Conservation (phyloP, 2,329 filamentous ascomycete genomes). For the Colletotrichum tofieldiae region DNA sequence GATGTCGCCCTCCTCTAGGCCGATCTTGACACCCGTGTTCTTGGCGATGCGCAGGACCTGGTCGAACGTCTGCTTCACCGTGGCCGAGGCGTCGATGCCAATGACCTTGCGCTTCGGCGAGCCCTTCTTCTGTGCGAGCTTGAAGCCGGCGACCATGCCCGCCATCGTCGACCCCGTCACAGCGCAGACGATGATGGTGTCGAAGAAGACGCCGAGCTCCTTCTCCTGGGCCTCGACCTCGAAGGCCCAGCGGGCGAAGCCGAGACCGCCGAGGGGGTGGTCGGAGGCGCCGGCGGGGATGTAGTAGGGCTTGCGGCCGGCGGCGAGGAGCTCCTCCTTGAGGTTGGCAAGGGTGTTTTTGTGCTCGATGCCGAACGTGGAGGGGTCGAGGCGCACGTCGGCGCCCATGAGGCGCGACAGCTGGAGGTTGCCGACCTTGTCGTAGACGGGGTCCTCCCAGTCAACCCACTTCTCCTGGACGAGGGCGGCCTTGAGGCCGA, state of each 20-base stretch:
- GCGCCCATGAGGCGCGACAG: constrained; percentile 78
- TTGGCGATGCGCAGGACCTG: constrained; percentile 79
- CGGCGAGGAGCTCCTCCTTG: constrained; percentile 65
- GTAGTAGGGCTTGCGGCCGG: constrained; percentile 77
- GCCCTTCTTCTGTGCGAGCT: constrained; percentile 67
- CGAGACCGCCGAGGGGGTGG: constrained; percentile 78
- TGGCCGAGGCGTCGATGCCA: constrained; percentile 61
- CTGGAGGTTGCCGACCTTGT: constrained; percentile 80
- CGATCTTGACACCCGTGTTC: constrained; percentile 75
- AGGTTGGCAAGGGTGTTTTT: constrained; percentile 72
- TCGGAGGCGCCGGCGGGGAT: constrained; percentile 81
- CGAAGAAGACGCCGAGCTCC: constrained; percentile 75
- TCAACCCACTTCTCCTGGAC: constrained; percentile 81
- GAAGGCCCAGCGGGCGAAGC: constrained; percentile 80
- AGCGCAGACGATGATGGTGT: constrained; percentile 78
- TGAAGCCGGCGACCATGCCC: constrained; percentile 82
- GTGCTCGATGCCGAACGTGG: constrained; percentile 78
- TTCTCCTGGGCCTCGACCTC: constrained; percentile 77
- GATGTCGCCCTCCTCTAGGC: constrained; percentile 72
- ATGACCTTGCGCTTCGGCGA: constrained; percentile 53
- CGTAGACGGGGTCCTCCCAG: constrained; percentile 72
- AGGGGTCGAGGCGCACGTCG: constrained; percentile 73
- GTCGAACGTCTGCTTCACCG: constrained; percentile 72
- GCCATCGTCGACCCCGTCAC: constrained; percentile 81
- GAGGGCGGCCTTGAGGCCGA: constrained; percentile 70